These are phyloP conservation scores for Talaromyces sp. DNA, from an alignment of 2,329 filamentous ascomycete genomes.

Conservation along the genomic window DNA sequence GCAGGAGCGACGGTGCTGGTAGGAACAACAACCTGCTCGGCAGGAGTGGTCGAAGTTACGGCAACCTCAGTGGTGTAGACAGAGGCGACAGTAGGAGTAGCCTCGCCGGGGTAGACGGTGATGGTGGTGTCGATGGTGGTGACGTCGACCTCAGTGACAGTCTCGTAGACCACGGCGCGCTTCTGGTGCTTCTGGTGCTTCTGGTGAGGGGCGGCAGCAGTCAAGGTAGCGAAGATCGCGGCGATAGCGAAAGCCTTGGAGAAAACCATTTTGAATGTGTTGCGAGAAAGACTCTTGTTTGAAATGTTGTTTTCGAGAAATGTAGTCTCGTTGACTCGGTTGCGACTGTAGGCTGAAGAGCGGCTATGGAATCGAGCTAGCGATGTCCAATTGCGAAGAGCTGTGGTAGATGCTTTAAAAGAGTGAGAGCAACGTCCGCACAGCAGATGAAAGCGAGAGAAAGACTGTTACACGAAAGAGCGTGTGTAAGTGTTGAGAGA, in stretches of 20 bases:
- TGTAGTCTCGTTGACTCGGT: slow-evolving; percentile 1
- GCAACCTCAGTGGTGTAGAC: slow-evolving; percentile 16
- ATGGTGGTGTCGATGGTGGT: slow-evolving; percentile 50
- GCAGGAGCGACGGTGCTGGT: slow-evolving; percentile 7
- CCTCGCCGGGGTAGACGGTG: slow-evolving; percentile 43
- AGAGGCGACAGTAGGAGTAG: slow-evolving; percentile 16
- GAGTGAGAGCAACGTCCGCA: slow-evolving; percentile 19
- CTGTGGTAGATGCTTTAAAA: slow-evolving; percentile 12
- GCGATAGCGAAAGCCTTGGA: slow-evolving; percentile 36
- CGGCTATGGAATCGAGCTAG: slow-evolving; percentile 19
- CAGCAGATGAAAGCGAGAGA: slow-evolving; percentile 16
- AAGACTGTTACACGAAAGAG: slow-evolving; percentile 11
- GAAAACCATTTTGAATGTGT: slow-evolving; percentile 32
- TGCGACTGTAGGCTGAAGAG: slow-evolving; percentile 6
- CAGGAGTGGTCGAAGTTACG: slow-evolving; percentile 10
- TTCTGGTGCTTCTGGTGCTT: slow-evolving; percentile 37
- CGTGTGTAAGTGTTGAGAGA: slow-evolving; percentile 8
- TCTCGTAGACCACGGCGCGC: slow-evolving; percentile 49
- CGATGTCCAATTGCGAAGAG: slow-evolving; percentile 14
- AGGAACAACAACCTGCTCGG: neutral
- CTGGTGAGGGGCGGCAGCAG: slow-evolving; percentile 33
- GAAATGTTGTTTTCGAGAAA: neutral
- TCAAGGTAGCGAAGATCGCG: slow-evolving; percentile 33
- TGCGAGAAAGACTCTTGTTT: slow-evolving; percentile 10
- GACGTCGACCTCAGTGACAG: slow-evolving; percentile 46